These are phyloP conservation scores for Dichotomopilus funicola DNA, from an alignment of 2,329 filamentous ascomycete species.

Conservation along the genomic window DNA sequence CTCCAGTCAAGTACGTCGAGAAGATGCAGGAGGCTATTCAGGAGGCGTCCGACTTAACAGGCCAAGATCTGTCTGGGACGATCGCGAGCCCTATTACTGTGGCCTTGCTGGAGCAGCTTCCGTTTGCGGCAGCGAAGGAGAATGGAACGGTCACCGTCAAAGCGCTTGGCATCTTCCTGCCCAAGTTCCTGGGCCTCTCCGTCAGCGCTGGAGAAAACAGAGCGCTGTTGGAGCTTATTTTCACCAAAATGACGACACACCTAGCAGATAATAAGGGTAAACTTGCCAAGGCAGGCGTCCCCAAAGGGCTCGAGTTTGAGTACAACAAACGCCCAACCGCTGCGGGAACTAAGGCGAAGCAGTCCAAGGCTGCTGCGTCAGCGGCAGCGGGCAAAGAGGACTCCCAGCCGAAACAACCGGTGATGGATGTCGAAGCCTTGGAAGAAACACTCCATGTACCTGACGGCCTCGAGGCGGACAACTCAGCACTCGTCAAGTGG, in stretches of 20 bases:
- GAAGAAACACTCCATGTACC: slow-evolving; percentile 46
- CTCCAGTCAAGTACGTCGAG: slow-evolving; percentile 79
- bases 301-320: slow-evolving; percentile 10
- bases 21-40: slow-evolving; percentile 49
- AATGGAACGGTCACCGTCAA: slow-evolving; percentile 37
- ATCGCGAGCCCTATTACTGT: slow-evolving; percentile 59
- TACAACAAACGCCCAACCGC: slow-evolving; percentile 9
- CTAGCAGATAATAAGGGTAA: slow-evolving; percentile 31
- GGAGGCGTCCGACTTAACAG: slow-evolving; percentile 30
- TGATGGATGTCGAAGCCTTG: slow-evolving; percentile 39
- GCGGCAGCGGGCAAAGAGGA: neutral
- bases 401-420: neutral
- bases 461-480: slow-evolving; percentile 43
- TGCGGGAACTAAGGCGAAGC: neutral
- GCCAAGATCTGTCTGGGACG: slow-evolving; percentile 26
- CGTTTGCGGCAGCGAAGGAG: slow-evolving; percentile 52
- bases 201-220: slow-evolving; percentile 46
- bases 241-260: slow-evolving; percentile 35
- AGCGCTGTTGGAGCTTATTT: slow-evolving; percentile 38
- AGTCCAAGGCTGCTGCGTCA: neutral
- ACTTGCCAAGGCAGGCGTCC: slow-evolving; percentile 15
- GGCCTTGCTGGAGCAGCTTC: slow-evolving; percentile 70
- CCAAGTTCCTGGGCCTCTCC: slow-evolving; percentile 49
- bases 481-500: slow-evolving; percentile 56
- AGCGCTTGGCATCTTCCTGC: slow-evolving; percentile 52